Base-by-base conservation (phyloP, 208 protist species). In the Vickermania ingenoplastis region DNA sequence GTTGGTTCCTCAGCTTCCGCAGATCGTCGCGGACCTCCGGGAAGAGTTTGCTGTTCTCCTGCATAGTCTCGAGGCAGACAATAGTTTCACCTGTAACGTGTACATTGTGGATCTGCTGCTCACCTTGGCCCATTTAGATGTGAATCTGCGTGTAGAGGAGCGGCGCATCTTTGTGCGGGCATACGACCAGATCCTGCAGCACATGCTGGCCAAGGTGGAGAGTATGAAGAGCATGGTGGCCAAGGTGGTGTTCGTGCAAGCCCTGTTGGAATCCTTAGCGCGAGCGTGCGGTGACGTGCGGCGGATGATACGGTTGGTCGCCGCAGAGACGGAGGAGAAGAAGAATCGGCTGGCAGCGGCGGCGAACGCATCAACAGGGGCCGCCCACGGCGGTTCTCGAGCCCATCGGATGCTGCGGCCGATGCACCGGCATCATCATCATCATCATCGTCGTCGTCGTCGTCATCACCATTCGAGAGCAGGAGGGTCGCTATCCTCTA, bases 21-120 rank as follows among this genome's bases (percentile, higher is more conserved):
- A 29, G 27, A 63, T 89, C 31, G 77, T 72, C 21, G 67, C 72
- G 1, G 52, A 74, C 22, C 77, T 93, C 49, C 79, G 86, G 29
- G 63, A 59, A 25, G 75, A 83, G 41, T 93, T 93, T 57, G 30
- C 72, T 23, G 75, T 76, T 3, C 71, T 93, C 0, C 36, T 45
- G 36, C 36, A 45, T 7, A 45, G 36, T 54, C 7, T 17, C 5
- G 50, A 17, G 22, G 50, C 11, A 54, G 50, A 54, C 11, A 7
- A 54, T 17, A 17, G 50, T 26, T 54, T 54, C 50, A 54, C 21
- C 75, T 51, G 59, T 74, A 5, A 73, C 55, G 75, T 71, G n/a
- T 94, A 94, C 69, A 67, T 74, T 5, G 61, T 94, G 17, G 83
- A 94, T 41, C 71, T 94, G 55, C 31, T 86, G 50, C 75, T 91